phyloP scores from a whole-genome alignment of 2,329 filamentous ascomycete genomes.

The Cryphonectria nitschkei region DNA sequence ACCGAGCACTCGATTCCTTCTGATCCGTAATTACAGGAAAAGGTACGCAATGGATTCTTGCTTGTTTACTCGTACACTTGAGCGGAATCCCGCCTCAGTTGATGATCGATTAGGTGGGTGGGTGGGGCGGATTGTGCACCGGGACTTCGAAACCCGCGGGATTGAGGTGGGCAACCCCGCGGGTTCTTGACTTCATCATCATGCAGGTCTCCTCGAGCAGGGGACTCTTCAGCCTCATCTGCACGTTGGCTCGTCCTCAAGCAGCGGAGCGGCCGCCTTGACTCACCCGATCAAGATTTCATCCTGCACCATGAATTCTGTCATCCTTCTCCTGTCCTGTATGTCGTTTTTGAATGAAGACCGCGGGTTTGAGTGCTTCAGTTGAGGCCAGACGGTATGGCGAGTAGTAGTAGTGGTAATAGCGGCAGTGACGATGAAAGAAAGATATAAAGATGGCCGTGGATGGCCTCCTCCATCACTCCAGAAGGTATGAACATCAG shows the following conservation, averaged over 20 bases:
- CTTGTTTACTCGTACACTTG: background rate
- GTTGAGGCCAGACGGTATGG: background rate
- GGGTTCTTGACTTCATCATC: background rate
- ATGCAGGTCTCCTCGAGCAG: background rate
- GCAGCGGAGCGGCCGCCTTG: background rate
- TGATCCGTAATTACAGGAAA: background rate
- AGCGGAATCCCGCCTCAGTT: background rate
- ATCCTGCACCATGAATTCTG: background rate
- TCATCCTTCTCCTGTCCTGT: background rate
- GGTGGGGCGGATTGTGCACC: background rate
- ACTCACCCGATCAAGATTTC: background rate
- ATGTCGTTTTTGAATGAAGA: background rate
- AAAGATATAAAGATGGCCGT: slow-evolving; percentile 8
- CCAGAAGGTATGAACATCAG: background rate
- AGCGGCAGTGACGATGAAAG: background rate
- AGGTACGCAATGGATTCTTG: background rate
- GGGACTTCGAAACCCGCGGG: slow-evolving; percentile 8
- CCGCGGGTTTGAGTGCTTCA: background rate
- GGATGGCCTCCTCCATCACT: background rate
- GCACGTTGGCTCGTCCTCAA: background rate
- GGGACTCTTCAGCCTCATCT: background rate
- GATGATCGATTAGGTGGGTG: no score
- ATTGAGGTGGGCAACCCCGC: background rate
- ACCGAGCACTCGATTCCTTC: background rate
- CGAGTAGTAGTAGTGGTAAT: background rate